Evolutionary conservation across 2,329 filamentous ascomycete species (phyloP).

Genomic region (Phyllosticta capitalensis): DNA sequence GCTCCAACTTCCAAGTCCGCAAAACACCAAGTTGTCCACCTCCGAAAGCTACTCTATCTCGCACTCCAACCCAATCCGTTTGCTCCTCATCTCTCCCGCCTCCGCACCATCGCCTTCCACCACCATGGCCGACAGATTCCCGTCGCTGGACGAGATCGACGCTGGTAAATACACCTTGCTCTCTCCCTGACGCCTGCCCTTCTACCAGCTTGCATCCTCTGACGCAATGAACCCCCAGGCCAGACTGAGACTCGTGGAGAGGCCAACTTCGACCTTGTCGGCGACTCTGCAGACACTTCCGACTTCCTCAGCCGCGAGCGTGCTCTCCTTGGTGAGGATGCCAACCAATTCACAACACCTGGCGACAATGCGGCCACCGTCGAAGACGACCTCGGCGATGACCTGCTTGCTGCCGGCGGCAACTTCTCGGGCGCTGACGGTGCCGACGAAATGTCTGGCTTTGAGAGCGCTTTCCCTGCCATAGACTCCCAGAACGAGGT

Average conservation of each 20-base stretch:
- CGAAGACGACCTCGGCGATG: constrained; percentile 55
- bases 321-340: constrained; percentile 83
- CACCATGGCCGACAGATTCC: constrained; percentile 43
- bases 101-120: not conserved
- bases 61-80: not conserved
- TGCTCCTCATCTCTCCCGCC: not conserved
- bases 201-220: not conserved
- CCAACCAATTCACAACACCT: constrained; percentile 74
- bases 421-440: constrained; percentile 32
- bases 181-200: constrained; percentile 11
- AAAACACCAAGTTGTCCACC: constrained; percentile 7
- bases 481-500: constrained; percentile 68
- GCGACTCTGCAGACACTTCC: constrained; percentile 53
- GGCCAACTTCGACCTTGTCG: constrained; percentile 38
- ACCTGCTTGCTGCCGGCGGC: constrained; percentile 56
- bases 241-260: constrained; percentile 56
- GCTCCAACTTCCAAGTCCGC: constrained; percentile 1
- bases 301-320: constrained; percentile 91
- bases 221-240: constrained; percentile 37
- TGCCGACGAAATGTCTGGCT: constrained; percentile 47
- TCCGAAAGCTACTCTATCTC: not conserved
- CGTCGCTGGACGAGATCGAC: constrained; percentile 44
- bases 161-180: constrained; percentile 30
- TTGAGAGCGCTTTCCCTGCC: constrained; percentile 86
- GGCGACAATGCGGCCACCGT: constrained; percentile 58